phyloP scores from a whole-genome alignment of 2,329 filamentous ascomycete species.

The Ophioceras dolichostomum region DNA sequence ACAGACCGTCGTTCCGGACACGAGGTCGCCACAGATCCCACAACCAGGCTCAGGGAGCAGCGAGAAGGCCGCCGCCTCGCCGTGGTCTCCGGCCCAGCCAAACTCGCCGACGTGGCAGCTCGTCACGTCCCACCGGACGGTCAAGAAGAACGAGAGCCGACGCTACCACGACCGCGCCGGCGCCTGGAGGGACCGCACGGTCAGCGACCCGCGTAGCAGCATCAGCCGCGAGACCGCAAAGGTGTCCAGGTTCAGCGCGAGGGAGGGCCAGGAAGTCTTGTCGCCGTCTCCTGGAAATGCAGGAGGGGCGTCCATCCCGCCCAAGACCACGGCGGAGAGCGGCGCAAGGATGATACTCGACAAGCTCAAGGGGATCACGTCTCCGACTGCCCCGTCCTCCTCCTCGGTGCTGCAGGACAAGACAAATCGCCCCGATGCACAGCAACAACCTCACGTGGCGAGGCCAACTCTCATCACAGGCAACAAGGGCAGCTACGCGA shows the following conservation, averaged over 20 bases:
- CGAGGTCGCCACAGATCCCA: neutral
- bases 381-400: conserved; percentile 16
- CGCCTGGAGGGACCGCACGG: conserved; percentile 27
- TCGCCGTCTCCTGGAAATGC: conserved; percentile 14
- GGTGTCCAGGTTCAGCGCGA: conserved; percentile 17
- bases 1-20: conserved; percentile 16
- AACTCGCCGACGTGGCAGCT: conserved; percentile 2
- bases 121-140: conserved; percentile 22
- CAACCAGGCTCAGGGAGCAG: neutral
- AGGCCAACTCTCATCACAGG: conserved; percentile 1
- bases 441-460: no score
- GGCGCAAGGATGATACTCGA: conserved; percentile 29
- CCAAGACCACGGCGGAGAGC: conserved; percentile 17
- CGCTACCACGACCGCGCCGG: conserved; percentile 31
- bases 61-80: neutral
- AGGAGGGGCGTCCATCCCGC: no score
- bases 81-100: neutral
- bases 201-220: conserved; percentile 27
- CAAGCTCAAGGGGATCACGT: conserved; percentile 25
- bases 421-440: neutral
- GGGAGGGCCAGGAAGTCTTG: conserved; percentile 1
- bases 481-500: conserved; percentile 20
- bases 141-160: conserved; percentile 22
- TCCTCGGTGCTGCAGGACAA: conserved; percentile 7
- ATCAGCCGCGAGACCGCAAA: conserved; percentile 26